Evolutionary conservation across 257 asterid genomes (phyloP).

Genomic region (Salvia hispanica): DNA sequence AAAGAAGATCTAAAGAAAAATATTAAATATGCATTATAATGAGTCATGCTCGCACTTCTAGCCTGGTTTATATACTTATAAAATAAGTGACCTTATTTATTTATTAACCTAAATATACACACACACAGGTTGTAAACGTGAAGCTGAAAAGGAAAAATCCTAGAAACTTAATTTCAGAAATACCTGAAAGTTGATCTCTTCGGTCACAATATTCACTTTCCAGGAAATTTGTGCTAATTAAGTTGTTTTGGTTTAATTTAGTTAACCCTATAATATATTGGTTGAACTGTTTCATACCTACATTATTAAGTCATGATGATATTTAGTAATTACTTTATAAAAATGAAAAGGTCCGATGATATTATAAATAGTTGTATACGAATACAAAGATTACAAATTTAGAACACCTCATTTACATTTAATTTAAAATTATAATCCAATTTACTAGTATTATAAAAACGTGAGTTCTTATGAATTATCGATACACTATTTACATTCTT

Average conservation of each 20-base stretch:
- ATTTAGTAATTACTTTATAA: too few relatives aligned
- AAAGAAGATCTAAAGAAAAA: neutral
- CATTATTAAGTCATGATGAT: neutral
- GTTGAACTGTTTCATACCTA: neutral
- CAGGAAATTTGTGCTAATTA: neutral
- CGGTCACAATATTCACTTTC: neutral
- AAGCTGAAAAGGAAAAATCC: neutral
- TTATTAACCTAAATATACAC: neutral
- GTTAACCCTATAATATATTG: too few relatives aligned
- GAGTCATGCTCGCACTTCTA: slow-evolving; percentile 8
- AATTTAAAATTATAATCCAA: too few relatives aligned
- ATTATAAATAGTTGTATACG: too few relatives aligned
- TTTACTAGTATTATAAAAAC: too few relatives aligned
- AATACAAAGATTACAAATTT: too few relatives aligned
- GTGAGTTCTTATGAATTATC: too few relatives aligned
- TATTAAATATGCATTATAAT: neutral
- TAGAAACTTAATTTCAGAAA: neutral
- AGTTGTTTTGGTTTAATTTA: neutral
- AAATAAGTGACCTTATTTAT: neutral
- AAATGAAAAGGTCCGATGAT: too few relatives aligned
- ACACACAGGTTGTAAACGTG: slow-evolving; percentile 1
- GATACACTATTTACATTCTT: too few relatives aligned
- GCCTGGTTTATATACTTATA: neutral
- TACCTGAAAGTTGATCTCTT: neutral
- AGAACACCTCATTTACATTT: too few relatives aligned